Base-by-base conservation (phyloP, 805 yeast species). In the Suhomyces tanzawaensis region DNA sequence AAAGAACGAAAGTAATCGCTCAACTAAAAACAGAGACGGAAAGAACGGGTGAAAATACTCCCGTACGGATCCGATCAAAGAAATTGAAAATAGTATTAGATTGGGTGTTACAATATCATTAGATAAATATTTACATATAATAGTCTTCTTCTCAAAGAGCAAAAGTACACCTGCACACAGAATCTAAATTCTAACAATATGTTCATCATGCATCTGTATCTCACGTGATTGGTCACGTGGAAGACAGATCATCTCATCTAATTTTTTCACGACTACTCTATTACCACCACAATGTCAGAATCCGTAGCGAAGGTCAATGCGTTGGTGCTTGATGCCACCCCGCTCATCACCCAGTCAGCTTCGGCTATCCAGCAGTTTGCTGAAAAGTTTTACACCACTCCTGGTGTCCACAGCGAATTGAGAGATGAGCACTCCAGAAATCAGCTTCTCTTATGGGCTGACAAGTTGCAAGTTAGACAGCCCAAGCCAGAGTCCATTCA, bases 311-410 rank as follows among this genome's bases (percentile, higher is more conserved):
- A 16, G 21, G 31, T 80, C 21, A 68, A 74, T 44, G 69, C 81
- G 1, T 69, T 95, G 40, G 85, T 87, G 23, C 72, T 93, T 48
- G 99, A 93, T 74, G 98, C 99, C 3, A 93, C 96, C 35, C 99
- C 99, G 4, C 67, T 93, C 48, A 85, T 93, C 49, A 84, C 95
- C 2, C 95, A 87, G 52, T 73, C 93, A 4, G 86, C 85, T 9
- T 73, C 89, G 3, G 76, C 81, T 15, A 69, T 93, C 31, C 80
- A 81, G 51, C 77, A 76, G 46, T 77, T 74, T 55, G 97, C 95
- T 1, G 61, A 73, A 13, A 60, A 64, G n/a, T 86, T 86, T 53
- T 84, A 71, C 58, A 90, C 97, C 11, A 87, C 97, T 2, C 97
- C 98, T 11, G 90, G 96, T 1, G 98, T 93, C 13, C 79, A 74